phyloP scores from a whole-genome alignment of 2,329 filamentous ascomycete genomes.

The Ceratocystiopsis brevicomis region DNA sequence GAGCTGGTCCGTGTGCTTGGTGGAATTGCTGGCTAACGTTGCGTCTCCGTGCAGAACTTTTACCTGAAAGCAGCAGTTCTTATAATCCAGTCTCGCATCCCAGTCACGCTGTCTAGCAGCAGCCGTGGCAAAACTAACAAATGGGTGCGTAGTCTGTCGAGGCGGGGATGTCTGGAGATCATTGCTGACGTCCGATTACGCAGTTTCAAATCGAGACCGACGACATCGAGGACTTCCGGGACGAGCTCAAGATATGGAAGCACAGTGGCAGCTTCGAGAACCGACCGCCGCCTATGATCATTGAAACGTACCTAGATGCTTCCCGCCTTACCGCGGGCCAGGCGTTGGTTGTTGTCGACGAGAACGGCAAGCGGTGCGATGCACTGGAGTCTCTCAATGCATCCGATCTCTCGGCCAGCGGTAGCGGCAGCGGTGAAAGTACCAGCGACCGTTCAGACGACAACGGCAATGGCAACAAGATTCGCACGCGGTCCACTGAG shows the following conservation, averaged over 20 bases:
- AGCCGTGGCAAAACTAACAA: conserved; percentile 50
- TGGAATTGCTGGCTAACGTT: not conserved
- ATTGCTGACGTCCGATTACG: too few species aligned
- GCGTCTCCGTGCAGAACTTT: conserved; percentile 48
- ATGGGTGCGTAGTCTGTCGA: conserved; percentile 44
- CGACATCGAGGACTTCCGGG: conserved; percentile 72
- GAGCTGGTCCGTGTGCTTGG: not conserved
- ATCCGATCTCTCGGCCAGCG: conserved; percentile 33
- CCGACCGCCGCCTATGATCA: conserved; percentile 63
- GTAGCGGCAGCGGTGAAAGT: conserved; percentile 13
- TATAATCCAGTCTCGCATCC: conserved; percentile 63
- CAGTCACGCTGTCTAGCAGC: conserved; percentile 40
- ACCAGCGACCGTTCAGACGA: conserved; percentile 13
- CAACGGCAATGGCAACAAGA: conserved; percentile 7
- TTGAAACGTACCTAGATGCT: conserved; percentile 78
- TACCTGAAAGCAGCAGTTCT: conserved; percentile 73
- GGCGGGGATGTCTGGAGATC: too few species aligned
- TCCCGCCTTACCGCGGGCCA: conserved; percentile 65
- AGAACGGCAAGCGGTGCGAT: conserved; percentile 82
- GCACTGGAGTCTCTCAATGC: conserved; percentile 64
- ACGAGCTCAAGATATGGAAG: conserved; percentile 70
- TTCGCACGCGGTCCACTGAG: conserved; percentile 29
- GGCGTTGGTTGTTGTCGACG: conserved; percentile 71
- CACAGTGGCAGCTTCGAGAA: conserved; percentile 57
- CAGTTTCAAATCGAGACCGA: conserved; percentile 93